These are phyloP conservation scores for Coemansia umbellata DNA, from an alignment of 192 early-diverging fungal genomes.

Conservation along the genomic window DNA sequence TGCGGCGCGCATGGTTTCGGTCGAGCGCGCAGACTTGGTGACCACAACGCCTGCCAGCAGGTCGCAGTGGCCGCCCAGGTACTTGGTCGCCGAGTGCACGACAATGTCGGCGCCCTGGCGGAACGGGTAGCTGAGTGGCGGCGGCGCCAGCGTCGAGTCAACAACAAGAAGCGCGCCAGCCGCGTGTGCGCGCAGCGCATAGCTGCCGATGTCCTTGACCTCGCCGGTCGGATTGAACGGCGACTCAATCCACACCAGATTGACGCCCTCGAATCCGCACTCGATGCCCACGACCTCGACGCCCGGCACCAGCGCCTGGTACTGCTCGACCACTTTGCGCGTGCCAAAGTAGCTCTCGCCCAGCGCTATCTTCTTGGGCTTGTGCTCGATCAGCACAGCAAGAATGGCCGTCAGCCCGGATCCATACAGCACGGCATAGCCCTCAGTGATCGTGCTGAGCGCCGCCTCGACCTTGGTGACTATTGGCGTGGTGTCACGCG, in stretches of 20 bases:
- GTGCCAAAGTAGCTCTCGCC: slow-evolving; percentile 36
- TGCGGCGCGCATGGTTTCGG: slow-evolving; percentile 44
- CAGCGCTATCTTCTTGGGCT: slow-evolving; percentile 45
- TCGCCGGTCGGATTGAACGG: slow-evolving; percentile 63
- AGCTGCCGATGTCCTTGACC: slow-evolving; percentile 37
- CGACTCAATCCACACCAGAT: slow-evolving; percentile 61
- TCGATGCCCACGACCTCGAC: slow-evolving; percentile 36
- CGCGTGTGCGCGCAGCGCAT: slow-evolving; percentile 46
- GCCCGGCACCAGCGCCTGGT: slow-evolving; percentile 11
- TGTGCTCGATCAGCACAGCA: slow-evolving; percentile 53
- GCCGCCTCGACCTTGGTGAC: slow-evolving; percentile 53
- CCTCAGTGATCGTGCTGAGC: slow-evolving; percentile 54
- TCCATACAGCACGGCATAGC: slow-evolving; percentile 59
- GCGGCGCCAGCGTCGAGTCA: slow-evolving; percentile 70
- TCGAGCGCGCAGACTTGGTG: slow-evolving; percentile 33
- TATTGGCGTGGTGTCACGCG: slow-evolving; percentile 45
- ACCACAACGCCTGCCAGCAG: slow-evolving; percentile 63
- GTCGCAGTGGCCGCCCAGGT: slow-evolving; percentile 68
- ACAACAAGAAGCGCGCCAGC: slow-evolving; percentile 55
- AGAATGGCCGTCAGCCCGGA: slow-evolving; percentile 58
- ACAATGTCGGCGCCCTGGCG: slow-evolving; percentile 62
- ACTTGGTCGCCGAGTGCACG: slow-evolving; percentile 72
- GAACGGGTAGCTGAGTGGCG: slow-evolving; percentile 62
- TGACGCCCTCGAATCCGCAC: slow-evolving; percentile 36
- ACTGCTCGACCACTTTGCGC: slow-evolving; percentile 25